Evolutionary conservation across 352 stramenopile genomes (phyloP).

Genomic region (Saprolegnia parasitica): DNA sequence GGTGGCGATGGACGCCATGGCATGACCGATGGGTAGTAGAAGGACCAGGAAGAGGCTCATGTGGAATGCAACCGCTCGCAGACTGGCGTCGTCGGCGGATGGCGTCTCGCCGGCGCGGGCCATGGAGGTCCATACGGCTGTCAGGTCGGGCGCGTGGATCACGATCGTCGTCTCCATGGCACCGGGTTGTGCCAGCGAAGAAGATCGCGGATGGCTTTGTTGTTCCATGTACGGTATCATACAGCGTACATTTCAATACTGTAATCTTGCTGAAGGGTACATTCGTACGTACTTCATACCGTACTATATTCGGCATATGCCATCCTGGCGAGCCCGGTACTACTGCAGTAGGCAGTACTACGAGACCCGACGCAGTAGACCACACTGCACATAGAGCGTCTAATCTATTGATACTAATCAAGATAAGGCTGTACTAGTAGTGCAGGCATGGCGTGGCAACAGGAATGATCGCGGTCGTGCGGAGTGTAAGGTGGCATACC

Average conservation of each 20-base stretch:
- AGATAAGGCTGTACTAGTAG: background rate
- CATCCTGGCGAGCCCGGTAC: too few species aligned
- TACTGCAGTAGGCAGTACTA: too few species aligned
- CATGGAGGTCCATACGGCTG: background rate
- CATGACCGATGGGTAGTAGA: background rate
- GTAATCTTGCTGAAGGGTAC: too few species aligned
- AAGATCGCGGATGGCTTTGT: background rate
- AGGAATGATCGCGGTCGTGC: too few species aligned
- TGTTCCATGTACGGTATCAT: background rate
- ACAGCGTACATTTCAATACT: background rate
- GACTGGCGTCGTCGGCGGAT: background rate
- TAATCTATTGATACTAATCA: background rate
- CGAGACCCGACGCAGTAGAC: too few species aligned
- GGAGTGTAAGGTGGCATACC: background rate
- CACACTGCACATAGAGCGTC: too few species aligned
- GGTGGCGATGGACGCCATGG: background rate
- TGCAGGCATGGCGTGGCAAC: background rate
- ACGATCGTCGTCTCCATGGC: slow-evolving; percentile 1
- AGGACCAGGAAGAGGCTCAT: background rate
- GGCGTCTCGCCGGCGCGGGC: background rate
- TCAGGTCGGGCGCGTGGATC: background rate
- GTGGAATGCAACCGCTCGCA: background rate
- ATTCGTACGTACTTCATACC: too few species aligned
- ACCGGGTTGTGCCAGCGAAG: background rate
- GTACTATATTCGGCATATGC: too few species aligned